Base-by-base conservation (phyloP, 1,284 basidiomycete species). In the Macrocystidia cucumis region DNA sequence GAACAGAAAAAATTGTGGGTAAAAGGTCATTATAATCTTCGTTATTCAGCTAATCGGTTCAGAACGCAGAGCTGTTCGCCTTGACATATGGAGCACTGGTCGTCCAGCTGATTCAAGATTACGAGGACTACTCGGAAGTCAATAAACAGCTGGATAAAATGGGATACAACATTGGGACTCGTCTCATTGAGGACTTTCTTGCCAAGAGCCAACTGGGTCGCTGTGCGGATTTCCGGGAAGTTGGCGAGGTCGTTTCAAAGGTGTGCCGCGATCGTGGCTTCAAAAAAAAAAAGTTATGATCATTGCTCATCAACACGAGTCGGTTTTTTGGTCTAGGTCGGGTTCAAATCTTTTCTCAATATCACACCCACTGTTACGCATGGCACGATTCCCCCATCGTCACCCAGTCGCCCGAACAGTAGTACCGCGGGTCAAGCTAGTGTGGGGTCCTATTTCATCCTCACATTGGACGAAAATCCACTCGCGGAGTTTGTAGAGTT, bases 301-400 rank as follows among this genome's bases (percentile, higher is more conserved):
- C n/a, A n/a, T n/a, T n/a, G n/a, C n/a, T n/a, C n/a, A n/a, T n/a
- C n/a, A 34, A 24, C 32, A 21, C 37, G 11, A 29, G 23, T 26
- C 20, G 22, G 19, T 22, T 23, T 35, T 32, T 38, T 18, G 25
- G 22, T 28, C 20, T 48, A 95, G 89, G 88, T 98, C 47, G 96
- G 92, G n/a, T 98, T 98, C 73, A 97, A 97, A 61, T 85, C 91
- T 9, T 98, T 98, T 59, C 67, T 99, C 37, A 97, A 97, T 56
- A 87, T 98, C 47, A 83, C 86, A 0, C 96, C 96, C 0, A 69
- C 65, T 18, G 74, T 98, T 32, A 74, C 80, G 5, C 91, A 95
- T 48, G 69, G 72, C 45, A 52, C 65, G 38, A 62, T 69, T 8
- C 59, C 59, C 19, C 63, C 70, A 8, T 53, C 72, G 22, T 63